Evolutionary conservation across 2,329 filamentous ascomycete species (phyloP).

Genomic region (Exophiala lecanii-corni): DNA sequence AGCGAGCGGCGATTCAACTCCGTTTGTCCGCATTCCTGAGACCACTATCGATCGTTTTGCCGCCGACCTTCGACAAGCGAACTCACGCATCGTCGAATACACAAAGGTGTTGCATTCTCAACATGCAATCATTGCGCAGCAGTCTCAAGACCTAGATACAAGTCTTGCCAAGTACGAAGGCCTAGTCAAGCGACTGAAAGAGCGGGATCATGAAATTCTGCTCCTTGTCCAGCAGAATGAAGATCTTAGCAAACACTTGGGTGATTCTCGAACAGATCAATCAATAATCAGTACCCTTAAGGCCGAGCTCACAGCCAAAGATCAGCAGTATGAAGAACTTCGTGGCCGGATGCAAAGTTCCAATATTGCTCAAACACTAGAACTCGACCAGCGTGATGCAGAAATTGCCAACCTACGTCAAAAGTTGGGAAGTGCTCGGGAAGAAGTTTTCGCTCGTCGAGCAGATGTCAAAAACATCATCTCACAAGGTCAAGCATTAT

Average conservation of each 20-base stretch:
- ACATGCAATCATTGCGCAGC: slow-evolving; percentile 13
- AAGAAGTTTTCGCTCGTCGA: slow-evolving; percentile 19
- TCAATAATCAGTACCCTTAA: slow-evolving; percentile 2
- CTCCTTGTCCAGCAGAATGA: slow-evolving; percentile 15
- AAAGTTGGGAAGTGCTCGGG: slow-evolving; percentile 20
- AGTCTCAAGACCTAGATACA: slow-evolving; percentile 12
- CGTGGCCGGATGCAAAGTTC: slow-evolving; percentile 15
- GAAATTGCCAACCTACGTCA: slow-evolving; percentile 17
- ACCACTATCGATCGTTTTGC: slow-evolving; percentile 11
- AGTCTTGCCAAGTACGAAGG: slow-evolving; percentile 11
- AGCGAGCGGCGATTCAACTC: slow-evolving; percentile 1
- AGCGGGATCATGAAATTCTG: slow-evolving; percentile 19
- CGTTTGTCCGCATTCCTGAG: slow-evolving; percentile 18
- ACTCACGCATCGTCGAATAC: slow-evolving; percentile 10
- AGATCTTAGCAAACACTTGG: slow-evolving; percentile 7
- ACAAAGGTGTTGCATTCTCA: slow-evolving; percentile 14
- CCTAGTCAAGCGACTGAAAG: slow-evolving; percentile 7
- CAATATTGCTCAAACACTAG: slow-evolving; percentile 15
- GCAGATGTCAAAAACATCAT: slow-evolving; percentile 21
- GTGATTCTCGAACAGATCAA: slow-evolving; percentile 7
- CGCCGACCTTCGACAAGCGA: slow-evolving; percentile 9
- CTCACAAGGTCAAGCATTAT: slow-evolving; percentile 10
- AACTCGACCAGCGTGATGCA: slow-evolving; percentile 17
- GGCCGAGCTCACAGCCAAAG: slow-evolving; percentile 7
- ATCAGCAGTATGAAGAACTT: slow-evolving; percentile 16